phyloP scores from a whole-genome alignment of 495 filamentous ascomycete genomes.

The Penicillium pancosmium region DNA sequence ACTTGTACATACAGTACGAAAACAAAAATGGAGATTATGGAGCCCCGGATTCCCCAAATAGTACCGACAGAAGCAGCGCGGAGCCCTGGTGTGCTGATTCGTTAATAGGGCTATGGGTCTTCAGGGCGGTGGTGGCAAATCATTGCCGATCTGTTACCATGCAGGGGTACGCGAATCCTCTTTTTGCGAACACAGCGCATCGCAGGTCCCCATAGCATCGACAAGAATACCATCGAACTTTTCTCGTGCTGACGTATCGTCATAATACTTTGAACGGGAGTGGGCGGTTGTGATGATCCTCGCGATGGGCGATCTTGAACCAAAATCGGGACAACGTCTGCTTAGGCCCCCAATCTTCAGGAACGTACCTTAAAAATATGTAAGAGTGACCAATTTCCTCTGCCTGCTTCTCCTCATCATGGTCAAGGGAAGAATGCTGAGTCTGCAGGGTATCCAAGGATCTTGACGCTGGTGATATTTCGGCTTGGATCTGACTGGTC shows the following conservation, averaged over 20 bases:
- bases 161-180: not conserved
- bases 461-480: slow-evolving; percentile 1
- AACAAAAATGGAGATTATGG: not conserved
- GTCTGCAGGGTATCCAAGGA: not conserved
- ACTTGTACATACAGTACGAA: not conserved
- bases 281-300: not conserved
- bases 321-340: not conserved
- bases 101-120: not conserved
- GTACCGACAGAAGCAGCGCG: not conserved
- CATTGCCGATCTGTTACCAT: slow-evolving; percentile 1
- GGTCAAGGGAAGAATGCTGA: not conserved
- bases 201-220: not conserved
- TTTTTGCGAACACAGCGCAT: not conserved
- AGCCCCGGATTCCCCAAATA: not conserved
- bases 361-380: not conserved
- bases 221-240: not conserved
- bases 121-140: slow-evolving; percentile 3
- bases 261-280: not conserved
- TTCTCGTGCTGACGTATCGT: not conserved
- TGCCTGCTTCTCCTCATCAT: not conserved
- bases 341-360: not conserved
- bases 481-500: slow-evolving; percentile 14
- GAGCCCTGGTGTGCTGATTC: not conserved
- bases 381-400: not conserved
- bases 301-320: not conserved